These are phyloP conservation scores for Perkinsus olseni DNA, from an alignment of 169 alveolate genomes.

Conservation along the genomic window DNA sequence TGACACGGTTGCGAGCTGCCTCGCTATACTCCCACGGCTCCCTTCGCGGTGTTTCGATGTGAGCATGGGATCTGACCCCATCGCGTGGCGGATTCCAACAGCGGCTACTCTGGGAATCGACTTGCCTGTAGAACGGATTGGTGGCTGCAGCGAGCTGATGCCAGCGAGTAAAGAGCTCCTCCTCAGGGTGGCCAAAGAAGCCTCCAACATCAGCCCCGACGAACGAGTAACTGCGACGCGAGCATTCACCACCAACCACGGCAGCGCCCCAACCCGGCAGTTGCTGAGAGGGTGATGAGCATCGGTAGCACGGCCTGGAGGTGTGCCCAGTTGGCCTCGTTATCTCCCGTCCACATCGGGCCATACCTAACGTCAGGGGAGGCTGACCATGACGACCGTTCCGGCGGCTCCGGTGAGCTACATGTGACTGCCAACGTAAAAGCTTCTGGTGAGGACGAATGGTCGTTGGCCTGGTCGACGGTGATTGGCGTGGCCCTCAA, in stretches of 20 bases:
- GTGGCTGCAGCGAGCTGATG: neutral
- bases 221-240: neutral
- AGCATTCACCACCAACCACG: neutral
- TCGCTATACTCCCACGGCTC: neutral
- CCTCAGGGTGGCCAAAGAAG: neutral
- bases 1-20: neutral
- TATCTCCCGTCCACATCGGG: neutral
- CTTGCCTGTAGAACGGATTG: neutral
- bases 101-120: neutral
- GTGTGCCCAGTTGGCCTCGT: neutral
- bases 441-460: neutral
- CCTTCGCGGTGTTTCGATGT: neutral
- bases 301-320: neutral
- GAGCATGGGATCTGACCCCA: neutral
- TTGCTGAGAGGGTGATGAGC: neutral
- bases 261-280: neutral
- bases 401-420: neutral
- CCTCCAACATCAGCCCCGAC: neutral
- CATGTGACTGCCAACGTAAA: neutral
- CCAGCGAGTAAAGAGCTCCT: neutral
- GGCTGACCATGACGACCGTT: too few relatives aligned
- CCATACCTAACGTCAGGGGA: neutral
- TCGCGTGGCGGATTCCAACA: neutral
- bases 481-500: neutral
- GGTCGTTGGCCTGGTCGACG: neutral